phyloP scores from a whole-genome alignment of 441 rosid species.

The Bocquillonia castaneifolia region DNA sequence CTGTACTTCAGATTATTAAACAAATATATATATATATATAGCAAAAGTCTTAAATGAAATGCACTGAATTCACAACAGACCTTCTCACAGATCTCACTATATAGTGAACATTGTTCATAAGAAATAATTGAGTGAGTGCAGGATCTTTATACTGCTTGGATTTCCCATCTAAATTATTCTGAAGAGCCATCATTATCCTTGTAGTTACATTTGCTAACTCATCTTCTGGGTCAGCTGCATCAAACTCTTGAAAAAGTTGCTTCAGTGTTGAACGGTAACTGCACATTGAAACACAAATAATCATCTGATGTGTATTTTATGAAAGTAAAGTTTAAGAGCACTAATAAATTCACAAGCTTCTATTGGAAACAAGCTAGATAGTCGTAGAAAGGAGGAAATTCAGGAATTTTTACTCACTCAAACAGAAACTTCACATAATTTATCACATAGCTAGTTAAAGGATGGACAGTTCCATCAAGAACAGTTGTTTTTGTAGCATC shows the following conservation, averaged over 20 bases:
- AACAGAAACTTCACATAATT: constrained; percentile 90
- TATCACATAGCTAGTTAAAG: constrained; percentile 93
- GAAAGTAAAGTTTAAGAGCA: not conserved
- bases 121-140: constrained; percentile 75
- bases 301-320: constrained; percentile 15
- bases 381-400: not conserved
- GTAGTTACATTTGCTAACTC: constrained; percentile 70
- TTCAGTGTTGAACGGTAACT: constrained; percentile 79
- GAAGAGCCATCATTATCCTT: constrained; percentile 81
- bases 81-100: constrained; percentile 95
- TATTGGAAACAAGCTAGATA: not conserved
- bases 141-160: constrained; percentile 92
- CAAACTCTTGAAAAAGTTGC: constrained; percentile 83
- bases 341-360: not conserved
- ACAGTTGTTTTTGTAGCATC: constrained; percentile 94
- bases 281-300: constrained; percentile 23
- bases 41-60: constrained; percentile 1
- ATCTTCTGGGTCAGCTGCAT: constrained; percentile 48
- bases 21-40: not conserved
- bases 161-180: constrained; percentile 81
- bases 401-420: constrained; percentile 51
- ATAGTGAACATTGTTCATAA: constrained; percentile 91
- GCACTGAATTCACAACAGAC: constrained; percentile 34
- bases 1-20: constrained; percentile 33
- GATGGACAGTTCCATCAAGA: constrained; percentile 96